phyloP scores from a whole-genome alignment of 2,329 filamentous ascomycete species.

The Aureobasidium lini region DNA sequence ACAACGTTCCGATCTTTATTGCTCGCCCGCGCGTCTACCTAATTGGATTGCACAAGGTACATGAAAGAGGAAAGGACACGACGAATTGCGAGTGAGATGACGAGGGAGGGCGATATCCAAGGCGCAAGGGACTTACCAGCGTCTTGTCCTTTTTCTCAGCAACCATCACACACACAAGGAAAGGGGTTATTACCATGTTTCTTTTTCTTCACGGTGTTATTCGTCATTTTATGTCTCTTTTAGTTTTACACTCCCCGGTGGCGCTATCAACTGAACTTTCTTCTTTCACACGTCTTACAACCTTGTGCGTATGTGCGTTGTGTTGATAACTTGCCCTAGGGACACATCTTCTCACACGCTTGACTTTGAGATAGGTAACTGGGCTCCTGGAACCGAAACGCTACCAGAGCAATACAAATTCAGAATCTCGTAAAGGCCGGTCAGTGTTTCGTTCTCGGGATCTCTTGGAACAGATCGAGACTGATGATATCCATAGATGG shows the following conservation, averaged over 20 bases:
- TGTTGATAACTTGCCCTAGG: too few species aligned
- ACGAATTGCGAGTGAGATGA: not conserved
- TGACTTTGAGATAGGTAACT: too few species aligned
- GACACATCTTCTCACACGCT: too few species aligned
- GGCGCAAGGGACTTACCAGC: not conserved
- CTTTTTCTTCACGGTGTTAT: not conserved
- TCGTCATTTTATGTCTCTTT: not conserved
- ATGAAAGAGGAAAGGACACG: not conserved
- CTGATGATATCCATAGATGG: too few species aligned
- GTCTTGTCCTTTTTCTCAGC: not conserved
- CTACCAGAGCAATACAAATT: too few species aligned
- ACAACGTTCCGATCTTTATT: not conserved
- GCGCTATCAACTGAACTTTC: conserved; percentile 9
- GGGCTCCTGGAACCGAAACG: too few species aligned
- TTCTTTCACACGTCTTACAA: not conserved
- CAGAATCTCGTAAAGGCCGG: too few species aligned
- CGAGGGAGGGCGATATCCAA: not conserved
- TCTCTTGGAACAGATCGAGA: too few species aligned
- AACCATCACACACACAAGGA: not conserved
- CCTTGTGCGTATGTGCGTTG: too few species aligned
- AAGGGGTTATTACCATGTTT: not conserved
- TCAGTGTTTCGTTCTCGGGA: too few species aligned
- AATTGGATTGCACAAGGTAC: not conserved
- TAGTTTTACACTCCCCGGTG: conserved; percentile 3
- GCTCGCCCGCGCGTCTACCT: not conserved